A percentile compares a stretch with the other conserved stretches of the same genome.
These are phyloP conservation scores for Triadica sebifera DNA, from an alignment of 345 rosid species.

Conservation along the genomic window DNA sequence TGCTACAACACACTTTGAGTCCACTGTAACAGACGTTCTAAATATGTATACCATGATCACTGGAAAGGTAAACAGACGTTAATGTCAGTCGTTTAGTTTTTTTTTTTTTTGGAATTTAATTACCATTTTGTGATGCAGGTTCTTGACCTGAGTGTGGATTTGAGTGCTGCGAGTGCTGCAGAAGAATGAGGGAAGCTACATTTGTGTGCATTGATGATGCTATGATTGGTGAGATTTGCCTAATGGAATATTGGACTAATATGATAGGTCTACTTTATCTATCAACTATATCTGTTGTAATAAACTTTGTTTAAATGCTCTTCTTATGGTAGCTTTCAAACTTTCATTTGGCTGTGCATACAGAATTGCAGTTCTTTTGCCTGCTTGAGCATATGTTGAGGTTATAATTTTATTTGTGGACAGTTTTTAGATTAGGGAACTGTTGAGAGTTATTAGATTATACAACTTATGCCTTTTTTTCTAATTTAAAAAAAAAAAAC, in stretches of 20 bases:
- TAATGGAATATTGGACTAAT: not conserved
- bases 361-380: not conserved
- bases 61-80: slow-evolving; percentile 63
- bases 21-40: slow-evolving; percentile 83
- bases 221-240: not conserved
- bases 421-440: not conserved
- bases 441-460: not conserved
- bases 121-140: slow-evolving; percentile 44
- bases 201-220: not conserved
- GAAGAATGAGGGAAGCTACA: slow-evolving; percentile 52
- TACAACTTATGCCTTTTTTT: too few species aligned
- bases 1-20: slow-evolving; percentile 94
- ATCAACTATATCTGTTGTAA: slow-evolving; percentile 5
- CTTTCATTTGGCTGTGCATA: not conserved
- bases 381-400: not conserved
- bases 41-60: slow-evolving; percentile 91
- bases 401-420: not conserved
- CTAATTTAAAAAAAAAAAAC: too few species aligned
- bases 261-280: not conserved
- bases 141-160: slow-evolving; percentile 81
- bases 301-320: not conserved
- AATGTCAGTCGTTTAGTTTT: not conserved
- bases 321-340: not conserved
- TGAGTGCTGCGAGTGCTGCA: slow-evolving; percentile 89
- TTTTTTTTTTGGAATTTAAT: not conserved